Evolutionary conservation across 1,284 basidiomycete genomes (phyloP).

Genomic region (Sporisorium scitamineum): DNA sequence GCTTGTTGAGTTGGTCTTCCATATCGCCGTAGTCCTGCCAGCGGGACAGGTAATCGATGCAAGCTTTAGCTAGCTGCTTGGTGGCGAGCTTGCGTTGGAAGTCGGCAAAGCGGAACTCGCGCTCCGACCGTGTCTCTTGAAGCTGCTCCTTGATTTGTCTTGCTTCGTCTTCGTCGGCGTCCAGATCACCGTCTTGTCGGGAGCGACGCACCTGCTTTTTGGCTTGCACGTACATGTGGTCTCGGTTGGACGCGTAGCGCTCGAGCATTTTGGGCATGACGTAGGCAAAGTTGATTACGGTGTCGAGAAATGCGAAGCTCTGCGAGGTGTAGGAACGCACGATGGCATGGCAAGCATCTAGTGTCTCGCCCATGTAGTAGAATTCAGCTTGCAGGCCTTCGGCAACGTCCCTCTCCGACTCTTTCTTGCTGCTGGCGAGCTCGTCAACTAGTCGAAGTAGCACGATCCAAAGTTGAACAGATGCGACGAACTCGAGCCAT

Average conservation of each 20-base stretch:
- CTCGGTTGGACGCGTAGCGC: conserved; percentile 58
- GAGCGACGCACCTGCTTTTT: conserved; percentile 53
- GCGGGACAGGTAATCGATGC: conserved; percentile 57
- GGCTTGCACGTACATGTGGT: conserved; percentile 65
- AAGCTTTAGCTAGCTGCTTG: conserved; percentile 58
- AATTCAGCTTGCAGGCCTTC: conserved; percentile 64
- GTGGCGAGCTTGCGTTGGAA: conserved; percentile 64
- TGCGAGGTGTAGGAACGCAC: conserved; percentile 60
- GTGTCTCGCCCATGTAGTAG: conserved; percentile 64
- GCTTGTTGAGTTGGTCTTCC: conserved; percentile 56
- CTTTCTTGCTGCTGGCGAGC: conserved; percentile 54
- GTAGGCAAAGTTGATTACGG: conserved; percentile 61
- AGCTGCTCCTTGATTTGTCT: conserved; percentile 42
- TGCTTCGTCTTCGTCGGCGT: conserved; percentile 50
- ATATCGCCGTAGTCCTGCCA: conserved; percentile 60
- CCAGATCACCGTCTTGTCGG: conserved; percentile 43
- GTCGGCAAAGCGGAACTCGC: conserved; percentile 62
- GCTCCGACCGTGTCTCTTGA: conserved; percentile 53
- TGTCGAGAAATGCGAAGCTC: conserved; percentile 64
- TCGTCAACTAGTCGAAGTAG: conserved; percentile 64
- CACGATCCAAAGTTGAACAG: conserved; percentile 64
- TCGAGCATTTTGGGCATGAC: conserved; percentile 66
- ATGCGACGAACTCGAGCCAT: conserved; percentile 67
- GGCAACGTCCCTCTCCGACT: conserved; percentile 54
- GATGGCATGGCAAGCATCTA: conserved; percentile 60